A percentile compares a stretch with the other conserved stretches of the same genome.
phyloP scores from a whole-genome alignment of 768 basidiomycete species.

The Plicaturopsis crispa region DNA sequence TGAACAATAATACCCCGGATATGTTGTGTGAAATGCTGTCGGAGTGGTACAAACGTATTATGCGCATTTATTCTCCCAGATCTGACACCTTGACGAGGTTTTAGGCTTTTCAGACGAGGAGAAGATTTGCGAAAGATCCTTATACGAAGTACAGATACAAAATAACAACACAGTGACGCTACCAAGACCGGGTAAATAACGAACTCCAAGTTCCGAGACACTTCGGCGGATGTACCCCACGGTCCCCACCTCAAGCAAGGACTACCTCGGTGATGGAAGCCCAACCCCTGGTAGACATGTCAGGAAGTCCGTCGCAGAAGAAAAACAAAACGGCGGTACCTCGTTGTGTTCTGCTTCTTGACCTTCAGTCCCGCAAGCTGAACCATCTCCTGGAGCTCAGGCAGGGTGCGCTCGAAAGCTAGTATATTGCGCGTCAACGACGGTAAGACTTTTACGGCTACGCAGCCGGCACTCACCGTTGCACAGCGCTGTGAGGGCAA shows the following conservation, averaged over 20 bases:
- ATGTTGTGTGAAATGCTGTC: too few relatives aligned
- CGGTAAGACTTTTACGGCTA: conserved; percentile 1
- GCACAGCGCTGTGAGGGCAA: conserved; percentile 26
- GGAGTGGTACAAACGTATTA: too few relatives aligned
- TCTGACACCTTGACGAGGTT: too few relatives aligned
- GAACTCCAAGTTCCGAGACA: too few relatives aligned
- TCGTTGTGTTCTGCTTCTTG: conserved; percentile 29
- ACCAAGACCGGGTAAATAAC: too few relatives aligned
- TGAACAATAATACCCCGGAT: too few relatives aligned
- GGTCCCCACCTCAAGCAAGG: conserved; percentile 17
- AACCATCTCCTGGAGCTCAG: conserved; percentile 29
- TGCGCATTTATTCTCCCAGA: too few relatives aligned
- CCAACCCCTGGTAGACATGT: conserved; percentile 19
- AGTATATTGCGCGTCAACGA: conserved; percentile 1
- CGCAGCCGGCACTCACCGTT: conserved; percentile 20
- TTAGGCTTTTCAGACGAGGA: too few relatives aligned
- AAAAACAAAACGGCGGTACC: conserved; percentile 12
- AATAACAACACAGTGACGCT: too few relatives aligned
- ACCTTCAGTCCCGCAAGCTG: conserved; percentile 26
- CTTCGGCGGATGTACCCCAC: too few relatives aligned
- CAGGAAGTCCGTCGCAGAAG: not conserved
- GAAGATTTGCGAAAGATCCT: too few relatives aligned
- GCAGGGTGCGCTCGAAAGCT: conserved; percentile 30
- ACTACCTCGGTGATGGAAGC: conserved; percentile 30
- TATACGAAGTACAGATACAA: too few relatives aligned